Evolutionary conservation across 2,329 filamentous ascomycete species (phyloP), one percentile per base, ranked within the genome.

Genomic region (Cytospora chrysosperma): DNA sequence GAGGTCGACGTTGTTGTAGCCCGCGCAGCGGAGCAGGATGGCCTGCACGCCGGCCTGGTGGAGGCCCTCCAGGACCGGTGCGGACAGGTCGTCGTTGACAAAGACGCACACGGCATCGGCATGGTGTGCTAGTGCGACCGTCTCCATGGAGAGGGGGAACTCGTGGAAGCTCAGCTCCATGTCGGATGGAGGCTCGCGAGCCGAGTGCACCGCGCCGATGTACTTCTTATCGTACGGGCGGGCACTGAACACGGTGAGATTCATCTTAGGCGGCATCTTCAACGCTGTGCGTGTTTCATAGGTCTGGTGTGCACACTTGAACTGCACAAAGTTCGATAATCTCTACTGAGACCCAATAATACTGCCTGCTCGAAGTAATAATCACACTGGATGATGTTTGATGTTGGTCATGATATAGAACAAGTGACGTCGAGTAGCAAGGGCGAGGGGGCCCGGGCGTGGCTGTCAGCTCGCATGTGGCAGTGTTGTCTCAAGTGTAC

Each of bases 1-100:
- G 26, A 90, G 81, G 70, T 90, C 84, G 64, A 90, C 83, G 68
- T 88, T 85, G 77, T 90, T 89, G 79, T 81, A 88, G 62, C 88
- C 88, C 1, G 88, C 88, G 73, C 88, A 90, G 59, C 88, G 85
- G 61, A 90, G 79, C 27, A 89, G 81, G 67, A 90, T 78, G 58
- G 84, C 84, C 55, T 79, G 79, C 52, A 87, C 79, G 69, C 85
- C 85, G 50, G 73, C 67, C 24, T 70, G 65, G 59, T 80, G 75
- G 10, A 89, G 80, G 0, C 76, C 75, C 24, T 77, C 72, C 51
- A 89, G 77, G 47, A 88, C 83, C 1, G 75, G 70, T 6, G 74
- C 78, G 59, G 79, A 75, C 24, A 88, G 76, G 5, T 74, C 74
- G 74, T 90, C 88, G 73, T 90, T 90, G 71, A 90, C 88, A 69